phyloP scores from a whole-genome alignment of 1,284 basidiomycete genomes.

The Marasmius tenuissimus region DNA sequence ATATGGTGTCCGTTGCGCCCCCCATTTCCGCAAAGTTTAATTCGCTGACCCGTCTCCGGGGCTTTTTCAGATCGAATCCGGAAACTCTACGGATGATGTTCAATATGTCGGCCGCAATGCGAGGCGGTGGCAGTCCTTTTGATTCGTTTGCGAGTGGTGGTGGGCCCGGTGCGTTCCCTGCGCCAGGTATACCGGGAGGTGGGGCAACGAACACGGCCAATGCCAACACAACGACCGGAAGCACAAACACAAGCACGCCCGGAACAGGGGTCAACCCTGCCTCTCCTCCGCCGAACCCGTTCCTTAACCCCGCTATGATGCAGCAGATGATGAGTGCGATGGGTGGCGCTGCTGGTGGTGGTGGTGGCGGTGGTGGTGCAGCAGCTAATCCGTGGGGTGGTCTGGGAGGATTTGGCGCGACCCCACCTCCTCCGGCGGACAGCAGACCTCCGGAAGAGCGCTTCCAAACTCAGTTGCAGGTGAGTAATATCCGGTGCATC shows the following conservation, averaged over 20 bases:
- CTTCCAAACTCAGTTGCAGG: conserved; percentile 84
- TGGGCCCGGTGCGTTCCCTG: conserved; percentile 48
- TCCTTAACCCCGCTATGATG: conserved; percentile 19
- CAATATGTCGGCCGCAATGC: conserved; percentile 61
- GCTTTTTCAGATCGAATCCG: conserved; percentile 64
- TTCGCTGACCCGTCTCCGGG: conserved; percentile 4
- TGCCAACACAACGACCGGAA: conserved; percentile 27
- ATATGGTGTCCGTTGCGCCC: conserved; percentile 65
- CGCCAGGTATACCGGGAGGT: conserved; percentile 49
- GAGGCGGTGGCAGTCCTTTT: conserved; percentile 26
- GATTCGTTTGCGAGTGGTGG: conserved; percentile 22
- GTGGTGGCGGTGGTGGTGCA: too few relatives aligned
- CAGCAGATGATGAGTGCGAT: conserved; percentile 10
- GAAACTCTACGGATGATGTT: conserved; percentile 80
- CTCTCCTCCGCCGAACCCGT: conserved; percentile 26
- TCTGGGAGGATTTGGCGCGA: conserved; percentile 37
- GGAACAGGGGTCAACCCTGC: conserved; percentile 18
- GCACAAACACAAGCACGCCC: conserved; percentile 19
- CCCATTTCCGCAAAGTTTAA: not conserved
- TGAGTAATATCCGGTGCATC: too few relatives aligned
- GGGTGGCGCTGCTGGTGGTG: conserved; percentile 23
- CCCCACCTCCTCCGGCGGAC: conserved; percentile 57
- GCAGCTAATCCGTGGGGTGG: conserved; percentile 27
- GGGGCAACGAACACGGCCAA: conserved; percentile 19
- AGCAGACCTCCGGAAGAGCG: conserved; percentile 81